Conservation (phyloP, 768 basidiomycete species). For the Mycena haematopus region DNA sequence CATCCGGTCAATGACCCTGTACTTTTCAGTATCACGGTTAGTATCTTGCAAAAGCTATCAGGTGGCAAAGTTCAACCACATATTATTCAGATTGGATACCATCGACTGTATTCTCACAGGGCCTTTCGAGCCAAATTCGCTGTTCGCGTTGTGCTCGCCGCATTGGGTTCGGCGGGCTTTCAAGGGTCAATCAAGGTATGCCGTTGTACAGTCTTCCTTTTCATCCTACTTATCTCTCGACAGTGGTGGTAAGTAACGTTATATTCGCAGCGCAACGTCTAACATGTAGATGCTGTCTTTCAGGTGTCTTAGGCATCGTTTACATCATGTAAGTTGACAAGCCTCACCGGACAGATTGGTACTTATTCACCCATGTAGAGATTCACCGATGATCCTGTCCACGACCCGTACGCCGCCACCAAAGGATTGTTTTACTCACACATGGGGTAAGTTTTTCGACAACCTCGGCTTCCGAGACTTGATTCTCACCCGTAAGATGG, state of each 20-base stretch:
- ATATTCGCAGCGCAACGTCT: background rate
- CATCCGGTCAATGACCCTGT: background rate
- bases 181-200: constrained; percentile 81
- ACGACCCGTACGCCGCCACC: constrained; percentile 81
- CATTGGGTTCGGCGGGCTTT: constrained; percentile 74
- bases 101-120: constrained; percentile 79
- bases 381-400: constrained; percentile 71
- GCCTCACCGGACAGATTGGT: constrained; percentile 6
- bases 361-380: constrained; percentile 45
- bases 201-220: constrained; percentile 11
- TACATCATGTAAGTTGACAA: constrained; percentile 60
- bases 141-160: constrained; percentile 64
- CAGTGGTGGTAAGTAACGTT: constrained; percentile 59
- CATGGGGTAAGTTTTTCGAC: constrained; percentile 52
- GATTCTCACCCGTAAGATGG: constrained; percentile 48
- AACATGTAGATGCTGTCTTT: background rate
- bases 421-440: constrained; percentile 78
- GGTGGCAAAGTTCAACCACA: background rate
- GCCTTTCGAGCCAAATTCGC: constrained; percentile 65
- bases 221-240: constrained; percentile 5
- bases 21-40: constrained; percentile 57
- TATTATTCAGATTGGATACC: constrained; percentile 62
- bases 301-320: constrained; percentile 74
- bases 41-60: background rate
- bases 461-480: background rate